phyloP scores from a whole-genome alignment of 179 eudicot genomes.

The Spinacia oleracea region DNA sequence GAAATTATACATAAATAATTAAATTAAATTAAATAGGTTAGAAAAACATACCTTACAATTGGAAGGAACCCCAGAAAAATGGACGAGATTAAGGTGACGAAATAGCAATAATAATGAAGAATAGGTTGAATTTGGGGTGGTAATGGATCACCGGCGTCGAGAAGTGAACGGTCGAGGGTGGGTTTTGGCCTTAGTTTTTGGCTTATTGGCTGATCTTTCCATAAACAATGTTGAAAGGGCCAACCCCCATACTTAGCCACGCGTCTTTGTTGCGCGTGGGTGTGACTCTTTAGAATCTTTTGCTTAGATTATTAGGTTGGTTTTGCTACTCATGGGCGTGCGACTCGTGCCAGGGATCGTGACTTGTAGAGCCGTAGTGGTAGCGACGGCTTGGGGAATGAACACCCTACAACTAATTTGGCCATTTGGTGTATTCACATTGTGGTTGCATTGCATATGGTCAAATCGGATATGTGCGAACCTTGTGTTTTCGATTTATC shows the following conservation, averaged over 20 bases:
- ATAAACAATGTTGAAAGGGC: neutral
- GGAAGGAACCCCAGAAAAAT: neutral
- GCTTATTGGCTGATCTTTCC: neutral
- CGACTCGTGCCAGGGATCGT: neutral
- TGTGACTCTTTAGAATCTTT: neutral
- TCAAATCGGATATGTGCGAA: no score
- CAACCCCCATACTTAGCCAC: neutral
- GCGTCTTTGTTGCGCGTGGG: neutral
- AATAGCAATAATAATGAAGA: neutral
- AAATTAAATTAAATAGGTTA: neutral
- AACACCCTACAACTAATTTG: no score
- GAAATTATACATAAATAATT: neutral
- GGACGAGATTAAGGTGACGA: neutral
- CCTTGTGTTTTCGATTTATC: no score
- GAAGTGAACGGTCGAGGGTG: constrained; percentile 5
- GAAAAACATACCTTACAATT: constrained; percentile 1
- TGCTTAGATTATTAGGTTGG: neutral
- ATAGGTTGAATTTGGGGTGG: neutral
- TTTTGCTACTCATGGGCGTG: neutral
- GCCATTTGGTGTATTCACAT: no score
- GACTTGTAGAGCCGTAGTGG: no score
- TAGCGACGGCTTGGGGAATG: no score
- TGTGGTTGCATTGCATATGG: no score
- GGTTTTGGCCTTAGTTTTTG: neutral
- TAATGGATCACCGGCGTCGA: constrained; percentile 7